phyloP scores from a whole-genome alignment of 2,329 filamentous ascomycete species.

The Botrytis fragariae region DNA sequence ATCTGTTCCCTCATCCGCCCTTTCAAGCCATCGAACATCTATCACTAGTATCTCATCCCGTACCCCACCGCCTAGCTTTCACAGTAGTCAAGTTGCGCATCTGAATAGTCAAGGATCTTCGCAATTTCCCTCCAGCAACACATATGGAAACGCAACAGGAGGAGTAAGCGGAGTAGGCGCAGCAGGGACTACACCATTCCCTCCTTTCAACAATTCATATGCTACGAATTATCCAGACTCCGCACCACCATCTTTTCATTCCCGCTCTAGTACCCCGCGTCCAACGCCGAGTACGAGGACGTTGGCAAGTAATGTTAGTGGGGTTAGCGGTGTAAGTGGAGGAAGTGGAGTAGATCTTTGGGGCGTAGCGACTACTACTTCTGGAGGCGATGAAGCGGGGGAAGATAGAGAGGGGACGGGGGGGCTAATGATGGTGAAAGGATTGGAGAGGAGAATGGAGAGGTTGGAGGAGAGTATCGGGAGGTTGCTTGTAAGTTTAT shows the following conservation, averaged over 20 bases:
- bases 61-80: conserved; percentile 26
- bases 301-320: conserved; percentile 13
- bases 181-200: conserved; percentile 8
- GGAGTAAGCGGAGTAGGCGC: neutral
- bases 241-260: conserved; percentile 17
- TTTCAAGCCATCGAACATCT: conserved; percentile 19
- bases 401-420: conserved; percentile 19
- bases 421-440: conserved; percentile 28
- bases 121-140: neutral
- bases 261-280: conserved; percentile 16
- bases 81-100: conserved; percentile 25
- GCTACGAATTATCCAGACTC: conserved; percentile 23
- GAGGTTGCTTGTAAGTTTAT: conserved; percentile 26
- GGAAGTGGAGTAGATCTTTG: conserved; percentile 28
- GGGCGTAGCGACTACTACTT: conserved; percentile 33
- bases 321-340: neutral
- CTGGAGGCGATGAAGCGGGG: conserved; percentile 15
- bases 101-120: neutral
- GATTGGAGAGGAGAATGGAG: conserved; percentile 32
- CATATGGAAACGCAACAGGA: neutral
- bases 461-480: conserved; percentile 35
- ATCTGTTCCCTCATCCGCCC: conserved; percentile 25
- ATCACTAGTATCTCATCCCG: conserved; percentile 1
- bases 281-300: conserved; percentile 26
- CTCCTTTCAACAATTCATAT: conserved; percentile 27